These are phyloP conservation scores for Salix exigua DNA, from an alignment of 345 rosid species.

Conservation along the genomic window DNA sequence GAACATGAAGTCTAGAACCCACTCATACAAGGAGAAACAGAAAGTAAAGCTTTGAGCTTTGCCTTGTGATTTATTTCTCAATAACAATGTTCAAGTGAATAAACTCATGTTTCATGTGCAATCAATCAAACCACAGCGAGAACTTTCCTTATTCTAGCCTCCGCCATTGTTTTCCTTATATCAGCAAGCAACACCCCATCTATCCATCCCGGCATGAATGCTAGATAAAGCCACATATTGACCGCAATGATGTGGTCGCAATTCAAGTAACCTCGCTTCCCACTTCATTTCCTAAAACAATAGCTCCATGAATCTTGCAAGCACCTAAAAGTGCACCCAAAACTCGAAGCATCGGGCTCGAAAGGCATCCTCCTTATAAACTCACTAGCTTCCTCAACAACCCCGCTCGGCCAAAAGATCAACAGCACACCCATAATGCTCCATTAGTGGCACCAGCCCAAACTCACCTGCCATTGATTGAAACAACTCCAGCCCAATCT, in stretches of 20 bases:
- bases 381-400: constrained; percentile 44
- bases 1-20: no score
- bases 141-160: constrained; percentile 28
- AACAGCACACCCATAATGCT: constrained; percentile 71
- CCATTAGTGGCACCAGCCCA: constrained; percentile 44
- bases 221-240: constrained; percentile 47
- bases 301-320: constrained; percentile 61
- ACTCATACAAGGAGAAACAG: no score
- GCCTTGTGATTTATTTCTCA: no score
- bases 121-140: not conserved
- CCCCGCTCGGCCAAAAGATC: constrained; percentile 77
- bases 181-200: constrained; percentile 55
- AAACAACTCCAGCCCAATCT: constrained; percentile 46
- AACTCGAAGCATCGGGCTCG: constrained; percentile 58
- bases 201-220: constrained; percentile 40
- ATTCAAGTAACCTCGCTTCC: constrained; percentile 42
- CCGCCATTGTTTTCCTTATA: constrained; percentile 45
- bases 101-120: not conserved
- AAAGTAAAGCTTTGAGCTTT: no score
- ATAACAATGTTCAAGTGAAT: no score
- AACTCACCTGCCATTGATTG: constrained; percentile 33
- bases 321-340: constrained; percentile 68
- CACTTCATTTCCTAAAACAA: constrained; percentile 44
- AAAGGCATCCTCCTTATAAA: constrained; percentile 51
- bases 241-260: constrained; percentile 54